phyloP scores from a whole-genome alignment of 1,284 basidiomycete genomes.

The Austroboletus novae-zelandiae region DNA sequence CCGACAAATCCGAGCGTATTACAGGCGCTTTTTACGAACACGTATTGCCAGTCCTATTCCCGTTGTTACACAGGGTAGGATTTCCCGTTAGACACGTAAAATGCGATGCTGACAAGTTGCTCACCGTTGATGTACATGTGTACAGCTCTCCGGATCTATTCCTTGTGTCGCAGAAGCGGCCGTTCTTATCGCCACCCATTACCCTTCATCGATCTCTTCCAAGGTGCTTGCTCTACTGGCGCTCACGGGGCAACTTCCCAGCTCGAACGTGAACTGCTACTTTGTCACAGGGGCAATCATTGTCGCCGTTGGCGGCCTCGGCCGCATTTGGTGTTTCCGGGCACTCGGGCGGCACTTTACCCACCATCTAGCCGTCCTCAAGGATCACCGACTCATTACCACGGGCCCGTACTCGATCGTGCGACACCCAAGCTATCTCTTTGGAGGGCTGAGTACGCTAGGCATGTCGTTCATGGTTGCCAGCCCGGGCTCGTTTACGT shows the following conservation, averaged over 20 bases:
- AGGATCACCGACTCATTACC: slow-evolving; percentile 30
- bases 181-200: slow-evolving; percentile 17
- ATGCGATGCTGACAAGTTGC: background rate
- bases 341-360: slow-evolving; percentile 31
- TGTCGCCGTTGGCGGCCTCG: slow-evolving; percentile 15
- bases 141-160: slow-evolving; percentile 25
- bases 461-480: slow-evolving; percentile 29
- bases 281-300: slow-evolving; percentile 21
- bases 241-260: slow-evolving; percentile 19
- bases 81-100: background rate
- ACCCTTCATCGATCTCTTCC: slow-evolving; percentile 21
- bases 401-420: slow-evolving; percentile 31
- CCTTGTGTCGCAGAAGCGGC: slow-evolving; percentile 26
- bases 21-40: slow-evolving; percentile 20
- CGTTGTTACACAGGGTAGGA: slow-evolving; percentile 24
- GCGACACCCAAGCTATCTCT: slow-evolving; percentile 32
- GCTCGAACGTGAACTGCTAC: slow-evolving; percentile 3
- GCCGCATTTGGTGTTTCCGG: slow-evolving; percentile 31
- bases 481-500: slow-evolving; percentile 26
- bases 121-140: background rate
- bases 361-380: slow-evolving; percentile 27
- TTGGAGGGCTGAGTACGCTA: slow-evolving; percentile 13
- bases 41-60: slow-evolving; percentile 19
- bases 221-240: slow-evolving; percentile 19
- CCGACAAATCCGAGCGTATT: slow-evolving; percentile 20